Evolutionary conservation across 2,329 filamentous ascomycete species (phyloP).

Genomic region (Chaetomiaceae sp.): DNA sequence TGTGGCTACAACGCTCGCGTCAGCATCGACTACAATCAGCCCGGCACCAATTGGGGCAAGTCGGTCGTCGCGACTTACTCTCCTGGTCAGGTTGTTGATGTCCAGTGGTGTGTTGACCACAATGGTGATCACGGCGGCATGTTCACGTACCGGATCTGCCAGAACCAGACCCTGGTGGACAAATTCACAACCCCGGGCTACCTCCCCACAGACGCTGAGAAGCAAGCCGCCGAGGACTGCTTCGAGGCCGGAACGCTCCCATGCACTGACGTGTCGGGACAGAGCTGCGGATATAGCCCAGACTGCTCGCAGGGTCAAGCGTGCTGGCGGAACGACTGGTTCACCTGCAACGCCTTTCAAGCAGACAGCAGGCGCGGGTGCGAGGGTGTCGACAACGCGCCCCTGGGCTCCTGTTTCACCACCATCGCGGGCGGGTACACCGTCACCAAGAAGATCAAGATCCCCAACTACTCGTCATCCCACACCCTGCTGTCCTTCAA

Average conservation of each 20-base stretch:
- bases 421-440: conserved; percentile 50
- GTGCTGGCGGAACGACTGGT: conserved; percentile 50
- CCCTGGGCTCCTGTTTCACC: conserved; percentile 43
- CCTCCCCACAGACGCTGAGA: conserved; percentile 46
- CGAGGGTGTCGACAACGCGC: conserved; percentile 42
- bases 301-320: conserved; percentile 41
- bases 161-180: conserved; percentile 46
- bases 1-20: conserved; percentile 52
- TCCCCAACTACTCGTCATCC: conserved; percentile 43
- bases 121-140: conserved; percentile 55
- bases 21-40: conserved; percentile 49
- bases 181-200: conserved; percentile 45
- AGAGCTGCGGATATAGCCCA: conserved; percentile 43
- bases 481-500: conserved; percentile 49
- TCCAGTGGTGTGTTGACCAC: conserved; percentile 52
- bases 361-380: conserved; percentile 35
- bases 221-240: conserved; percentile 49
- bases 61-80: conserved; percentile 40
- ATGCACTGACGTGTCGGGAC: conserved; percentile 47
- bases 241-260: conserved; percentile 44
- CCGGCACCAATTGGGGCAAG: conserved; percentile 40
- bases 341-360: conserved; percentile 47
- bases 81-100: conserved; percentile 42
- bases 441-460: conserved; percentile 47
- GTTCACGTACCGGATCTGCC: conserved; percentile 51